Base-by-base conservation (phyloP, 164 flowering plant species). In the Pachysandra terminalis region DNA sequence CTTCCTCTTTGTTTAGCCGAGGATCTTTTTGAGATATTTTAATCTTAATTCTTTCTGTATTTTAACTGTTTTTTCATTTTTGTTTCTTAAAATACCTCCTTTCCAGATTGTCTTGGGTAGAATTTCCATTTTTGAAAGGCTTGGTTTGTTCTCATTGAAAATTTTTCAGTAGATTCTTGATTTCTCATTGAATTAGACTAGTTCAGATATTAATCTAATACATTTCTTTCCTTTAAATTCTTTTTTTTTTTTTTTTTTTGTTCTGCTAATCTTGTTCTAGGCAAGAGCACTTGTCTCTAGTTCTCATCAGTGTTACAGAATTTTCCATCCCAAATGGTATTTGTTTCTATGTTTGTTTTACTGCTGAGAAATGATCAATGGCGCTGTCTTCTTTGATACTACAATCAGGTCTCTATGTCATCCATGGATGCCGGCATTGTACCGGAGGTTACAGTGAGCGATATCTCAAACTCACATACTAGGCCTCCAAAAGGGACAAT, bases 401-500 rank as follows among this genome's bases (percentile, higher is more conserved):
- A 27, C 37, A 32, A 56, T 61, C 71, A 79, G 82, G 75, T 76
- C 45, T 79, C 82, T 13, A 22, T 71, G 56, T 79, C 92, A 24
- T 88, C 96, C 2, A 65, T 83, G 82, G 97, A 92, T 51, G 81
- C 79, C 16, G 85, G 93, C 16, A 65, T 87, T 21, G 96, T 90
- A 23, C 98, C 96, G 22, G 96, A 88, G 9, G 76, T 90, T 13
- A 68, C 81, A 21, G 69, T 78, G 74, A 82, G 79, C 15, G 87
- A 89, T 13, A 66, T 81, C 54, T 80, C 93, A 58, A 72, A 80
- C 59, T 75, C 85, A 0, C 78, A 83, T 65, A 22, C 75, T 27
- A 79, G 85, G 59, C 76, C 95, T 24, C 78, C 88, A 0, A 82
- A 83, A 68, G 94, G 87, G 57, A 85, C 89, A 22, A 85, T 81